Conservation (phyloP, 306 rosid genomes). For the Cajanus cajan region DNA sequence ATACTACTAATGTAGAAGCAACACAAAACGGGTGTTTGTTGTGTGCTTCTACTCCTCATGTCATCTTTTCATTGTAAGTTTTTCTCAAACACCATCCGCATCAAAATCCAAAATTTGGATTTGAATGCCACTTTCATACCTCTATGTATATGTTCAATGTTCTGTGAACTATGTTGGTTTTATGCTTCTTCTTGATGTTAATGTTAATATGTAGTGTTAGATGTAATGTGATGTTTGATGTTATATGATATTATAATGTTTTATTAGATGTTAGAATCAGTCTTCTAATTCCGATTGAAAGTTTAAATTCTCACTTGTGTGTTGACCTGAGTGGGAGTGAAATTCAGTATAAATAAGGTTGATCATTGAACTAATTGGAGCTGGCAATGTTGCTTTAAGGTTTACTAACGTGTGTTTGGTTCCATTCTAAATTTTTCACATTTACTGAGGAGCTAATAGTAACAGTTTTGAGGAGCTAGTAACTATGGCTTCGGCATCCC, state of each 20-base stretch:
- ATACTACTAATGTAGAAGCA: conserved; percentile 21
- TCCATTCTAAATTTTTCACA: too few species aligned
- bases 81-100: conserved; percentile 18
- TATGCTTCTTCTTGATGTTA: neutral
- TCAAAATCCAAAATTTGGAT: neutral
- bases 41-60: conserved; percentile 1
- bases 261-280: neutral
- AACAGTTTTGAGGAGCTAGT: too few species aligned
- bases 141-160: neutral
- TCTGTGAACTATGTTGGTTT: neutral
- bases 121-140: neutral
- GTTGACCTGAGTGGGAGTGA: neutral
- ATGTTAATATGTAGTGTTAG: neutral
- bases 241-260: neutral
- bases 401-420: too few species aligned
- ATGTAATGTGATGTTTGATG: neutral
- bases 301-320: neutral
- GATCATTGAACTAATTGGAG: neutral
- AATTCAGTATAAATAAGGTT: neutral
- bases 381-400: neutral
- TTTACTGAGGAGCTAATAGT: too few species aligned
- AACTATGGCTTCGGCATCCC: too few species aligned
- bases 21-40: neutral
- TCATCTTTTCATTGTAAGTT: conserved; percentile 49
- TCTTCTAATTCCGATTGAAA: neutral